A percentile compares a stretch with the other conserved stretches of the same genome.
These are phyloP conservation scores for Condylostoma magnum DNA, from an alignment of 169 alveolate genomes.

Conservation along the genomic window DNA sequence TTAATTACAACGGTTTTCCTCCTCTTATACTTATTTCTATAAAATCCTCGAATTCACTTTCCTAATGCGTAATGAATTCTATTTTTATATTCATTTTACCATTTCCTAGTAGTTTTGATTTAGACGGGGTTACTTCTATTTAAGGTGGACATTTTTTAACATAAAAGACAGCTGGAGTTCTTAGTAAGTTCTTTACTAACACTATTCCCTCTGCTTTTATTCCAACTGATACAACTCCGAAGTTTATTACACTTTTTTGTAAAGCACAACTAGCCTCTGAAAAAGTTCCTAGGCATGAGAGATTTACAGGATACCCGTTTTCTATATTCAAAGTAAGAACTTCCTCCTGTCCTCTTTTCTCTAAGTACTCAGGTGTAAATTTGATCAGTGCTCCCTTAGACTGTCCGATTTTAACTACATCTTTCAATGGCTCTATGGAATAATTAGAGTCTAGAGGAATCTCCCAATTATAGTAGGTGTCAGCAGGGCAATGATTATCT, in stretches of 20 bases:
- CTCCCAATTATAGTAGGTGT: slow-evolving; percentile 66
- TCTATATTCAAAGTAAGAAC: slow-evolving; percentile 42
- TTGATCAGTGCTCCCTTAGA: slow-evolving; percentile 33
- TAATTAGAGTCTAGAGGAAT: slow-evolving; percentile 29
- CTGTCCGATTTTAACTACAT: slow-evolving; percentile 38
- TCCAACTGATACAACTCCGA: slow-evolving; percentile 57
- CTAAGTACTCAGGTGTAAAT: slow-evolving; percentile 50
- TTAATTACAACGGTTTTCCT: slow-evolving; percentile 63
- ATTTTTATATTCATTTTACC: slow-evolving; percentile 49
- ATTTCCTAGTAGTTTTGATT: slow-evolving; percentile 67
- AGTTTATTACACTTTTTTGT: slow-evolving; percentile 42
- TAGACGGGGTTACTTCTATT: slow-evolving; percentile 50
- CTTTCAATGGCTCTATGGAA: slow-evolving; percentile 49
- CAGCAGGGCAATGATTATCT: slow-evolving; percentile 75
- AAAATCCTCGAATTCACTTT: slow-evolving; percentile 62
- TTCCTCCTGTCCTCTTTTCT: slow-evolving; percentile 50
- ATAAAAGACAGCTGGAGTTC: slow-evolving; percentile 56
- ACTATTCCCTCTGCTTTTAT: slow-evolving; percentile 45
- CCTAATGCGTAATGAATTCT: slow-evolving; percentile 59
- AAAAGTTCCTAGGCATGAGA: slow-evolving; percentile 51
- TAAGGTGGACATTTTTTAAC: slow-evolving; percentile 36
- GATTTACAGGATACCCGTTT: slow-evolving; percentile 38
- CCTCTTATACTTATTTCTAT: slow-evolving; percentile 75
- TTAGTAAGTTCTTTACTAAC: slow-evolving; percentile 40
- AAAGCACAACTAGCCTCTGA: slow-evolving; percentile 55